Base-by-base conservation (phyloP, 2,329 filamentous ascomycete genomes). In the Calonectria pteridis region DNA sequence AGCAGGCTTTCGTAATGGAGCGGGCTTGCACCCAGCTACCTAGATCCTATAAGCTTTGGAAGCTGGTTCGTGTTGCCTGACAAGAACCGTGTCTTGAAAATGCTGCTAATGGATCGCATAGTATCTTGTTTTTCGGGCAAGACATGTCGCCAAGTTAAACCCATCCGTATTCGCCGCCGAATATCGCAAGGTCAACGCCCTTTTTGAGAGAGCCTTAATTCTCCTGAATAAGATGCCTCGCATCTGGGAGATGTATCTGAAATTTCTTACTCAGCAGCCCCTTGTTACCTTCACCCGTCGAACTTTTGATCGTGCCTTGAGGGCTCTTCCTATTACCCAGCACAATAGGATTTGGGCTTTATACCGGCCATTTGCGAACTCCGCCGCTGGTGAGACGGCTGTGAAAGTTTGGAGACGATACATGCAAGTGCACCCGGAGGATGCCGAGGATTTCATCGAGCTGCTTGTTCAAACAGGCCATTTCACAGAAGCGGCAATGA, bases 191-290 rank as follows among this genome's bases (percentile, higher is more conserved):
- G 95, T 98, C 83, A 99, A 99, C 84, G 90, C 94, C 68, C 91
- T 98, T 50, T 99, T 98, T 83, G 97, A 99, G 86, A 91, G 95
- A 79, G 96, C 97, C 4, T 87, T 99, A 66, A 94, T 98, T 72
- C 89, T 99, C 50, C 90, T 99, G 75, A 98, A 99, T 87, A 99
- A 99, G 87, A 99, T 99, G 97, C 97, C 97, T 29, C 91, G 92
- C 78, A 97, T 99, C 82, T 99, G 97, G 97, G 96, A 98, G 84
- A 95, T 98, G 92, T 99, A 98, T 83, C 92, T 99, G 75, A 91
- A 91, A 63, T 98, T 99, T 82, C 88, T 99, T 72, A 92, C 96
- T 82, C 92, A 94, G 81, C 97, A 99, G 84, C 97, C 97, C n/a
- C 88, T 97, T 68, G 92, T 99, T 74, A 98, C 96, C 10, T 89